Base-by-base conservation (phyloP, 2,329 filamentous ascomycete genomes). In the Alternaria consortialis region DNA sequence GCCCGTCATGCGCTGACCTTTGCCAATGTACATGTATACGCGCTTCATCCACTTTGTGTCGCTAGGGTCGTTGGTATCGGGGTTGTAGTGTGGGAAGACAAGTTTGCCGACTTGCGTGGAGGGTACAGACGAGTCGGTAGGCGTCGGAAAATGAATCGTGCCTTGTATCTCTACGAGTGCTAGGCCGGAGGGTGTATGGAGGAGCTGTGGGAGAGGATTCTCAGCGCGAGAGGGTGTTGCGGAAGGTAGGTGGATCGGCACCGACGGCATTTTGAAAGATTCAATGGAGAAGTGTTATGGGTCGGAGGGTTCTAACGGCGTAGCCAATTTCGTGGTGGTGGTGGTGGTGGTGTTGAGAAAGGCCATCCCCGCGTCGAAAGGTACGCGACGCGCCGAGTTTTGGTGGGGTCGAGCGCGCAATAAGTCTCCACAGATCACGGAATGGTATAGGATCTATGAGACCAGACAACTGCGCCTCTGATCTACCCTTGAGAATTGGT, bases 131-230 rank as follows among this genome's bases (percentile, higher is more conserved):
- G 79, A 63, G 5, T 74, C 50, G 66, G 53, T 81, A 7, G 92
- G 89, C 66, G 53, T 80, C 5, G 92, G 89, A 1, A 93, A 83
- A 78, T 96, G 94, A 80, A 99, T 90, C 13, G 88, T 92, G 63
- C 94, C 95, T 83, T 99, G 95, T 13, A 99, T 87, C 81, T 98
- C 95, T 58, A 99, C 84, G 46, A 99, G 84, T 17, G 94, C 94
- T 40, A 97, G 87, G 52, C 95, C 95, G 0, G 91, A 89, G 0
- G 95, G 95, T 1, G 94, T 97, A 70, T 94, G 91, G 15, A 98
- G 87, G 64, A 97, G 84, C n/a, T 86, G 79, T 1, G 95, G 95
- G 5, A 98, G 86, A 4, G 91, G 89, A 69, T 86, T 88, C 36
- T 62, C 62, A 47, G 61, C 64, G 58, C 31, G 31, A 3, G 53